Evolutionary conservation across 495 filamentous ascomycete species (phyloP).

Genomic region (Neurospora pannonica): DNA sequence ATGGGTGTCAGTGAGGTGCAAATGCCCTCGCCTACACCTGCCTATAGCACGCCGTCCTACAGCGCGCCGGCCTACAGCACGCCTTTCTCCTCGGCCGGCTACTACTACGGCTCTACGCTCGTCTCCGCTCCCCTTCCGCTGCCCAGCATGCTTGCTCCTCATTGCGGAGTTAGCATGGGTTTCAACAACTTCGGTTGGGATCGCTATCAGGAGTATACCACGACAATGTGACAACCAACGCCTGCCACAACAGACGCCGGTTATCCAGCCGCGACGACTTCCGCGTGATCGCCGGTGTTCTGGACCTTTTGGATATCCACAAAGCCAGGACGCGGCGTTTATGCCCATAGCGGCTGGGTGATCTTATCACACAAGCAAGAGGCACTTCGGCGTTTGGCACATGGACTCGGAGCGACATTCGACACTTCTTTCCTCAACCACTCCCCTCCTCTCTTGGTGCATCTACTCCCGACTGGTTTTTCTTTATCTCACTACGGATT

Average conservation of each 20-base stretch:
- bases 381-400: conserved; percentile 32
- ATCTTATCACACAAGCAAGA: conserved; percentile 16
- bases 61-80: conserved; percentile 48
- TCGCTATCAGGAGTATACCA: conserved; percentile 51
- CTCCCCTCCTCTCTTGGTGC: conserved; percentile 12
- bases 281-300: conserved; percentile 15
- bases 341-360: background rate
- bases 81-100: conserved; percentile 58
- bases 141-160: conserved; percentile 78
- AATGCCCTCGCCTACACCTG: conserved; percentile 62
- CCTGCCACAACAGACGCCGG: conserved; percentile 22
- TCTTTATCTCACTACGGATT: conserved; percentile 17
- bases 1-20: conserved; percentile 62
- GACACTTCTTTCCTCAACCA: conserved; percentile 15
- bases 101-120: conserved; percentile 52
- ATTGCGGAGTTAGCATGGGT: conserved; percentile 70
- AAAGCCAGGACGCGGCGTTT: conserved; percentile 11
- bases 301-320: conserved; percentile 1
- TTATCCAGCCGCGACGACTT: conserved; percentile 32
- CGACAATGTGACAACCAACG: conserved; percentile 55
- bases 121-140: conserved; percentile 68
- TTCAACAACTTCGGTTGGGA: conserved; percentile 77
- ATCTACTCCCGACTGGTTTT: conserved; percentile 15
- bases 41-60: conserved; percentile 15
- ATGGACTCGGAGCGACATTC: conserved; percentile 30